Evolutionary conservation across 768 basidiomycete genomes (phyloP), one percentile per base, ranked within the genome.

Genomic region (Leccinum ochraceum): DNA sequence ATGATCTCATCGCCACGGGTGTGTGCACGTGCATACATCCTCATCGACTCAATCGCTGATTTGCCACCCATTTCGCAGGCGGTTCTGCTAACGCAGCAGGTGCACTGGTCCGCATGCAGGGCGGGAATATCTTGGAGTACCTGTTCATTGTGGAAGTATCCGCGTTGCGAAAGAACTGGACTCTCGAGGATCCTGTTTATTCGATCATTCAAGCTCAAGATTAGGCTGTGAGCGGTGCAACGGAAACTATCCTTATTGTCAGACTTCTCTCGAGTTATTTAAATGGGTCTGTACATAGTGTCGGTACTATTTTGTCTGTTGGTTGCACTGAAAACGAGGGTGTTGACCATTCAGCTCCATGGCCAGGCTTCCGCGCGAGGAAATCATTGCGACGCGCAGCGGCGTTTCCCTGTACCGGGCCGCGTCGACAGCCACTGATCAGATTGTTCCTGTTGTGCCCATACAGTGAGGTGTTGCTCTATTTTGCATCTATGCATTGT

Each of bases 1-100:
- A 99, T 75, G 97, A 99, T 74, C 81, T 99, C 44, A 92, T 99
- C 63, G 97, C 97, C 0, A 98, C 96, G 32, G 96, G 95, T 91
- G 63, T 48, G 81, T 63, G 17, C n/a, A 32, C 24, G 16, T 32
- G 17, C 55, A 13, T 14, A 6, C 14, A 46, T 39, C 30, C 24
- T 37, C n/a, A 44, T 20, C 30, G 56, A 34, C 37, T 20, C 24
- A 55, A n/a, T 61, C 32, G 7, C 46, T 68, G 54, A 68, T 22
- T 48, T n/a, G 28, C 5, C 57, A 32, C 56, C 30, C 20, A 20
- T 52, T 60, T 13, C 56, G 8, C 17, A 93, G 94, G 95, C 62
- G 97, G 97, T 9, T 97, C 95, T 34, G 97, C 97, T 8, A 86
- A 84, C 61, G 95, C 95, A 4, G 95, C 96, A 4, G 95, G 94